phyloP scores from a whole-genome alignment of 345 rosid species.

The Cardamine occulta region DNA sequence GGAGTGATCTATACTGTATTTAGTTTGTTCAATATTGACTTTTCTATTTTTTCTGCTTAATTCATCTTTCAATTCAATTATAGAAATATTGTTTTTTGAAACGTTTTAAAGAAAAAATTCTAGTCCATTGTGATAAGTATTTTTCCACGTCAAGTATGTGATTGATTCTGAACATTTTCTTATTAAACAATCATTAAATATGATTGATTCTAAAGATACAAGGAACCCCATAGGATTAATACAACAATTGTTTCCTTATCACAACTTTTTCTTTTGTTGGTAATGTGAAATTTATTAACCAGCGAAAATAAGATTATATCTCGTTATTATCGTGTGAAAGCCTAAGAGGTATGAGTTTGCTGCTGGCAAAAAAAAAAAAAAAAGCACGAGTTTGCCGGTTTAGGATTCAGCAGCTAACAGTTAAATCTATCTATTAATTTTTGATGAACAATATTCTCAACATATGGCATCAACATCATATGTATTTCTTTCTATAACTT shows the following conservation, averaged over 20 bases:
- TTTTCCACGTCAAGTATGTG: background rate
- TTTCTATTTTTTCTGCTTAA: background rate
- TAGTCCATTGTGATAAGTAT: background rate
- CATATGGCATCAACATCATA: background rate
- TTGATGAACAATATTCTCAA: constrained; percentile 5
- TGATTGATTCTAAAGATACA: background rate
- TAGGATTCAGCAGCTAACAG: background rate
- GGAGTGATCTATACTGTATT: background rate
- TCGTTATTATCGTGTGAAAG: background rate
- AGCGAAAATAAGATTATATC: background rate
- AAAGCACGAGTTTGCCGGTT: background rate
- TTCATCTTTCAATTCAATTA: background rate
- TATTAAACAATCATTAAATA: background rate
- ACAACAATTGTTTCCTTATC: background rate
- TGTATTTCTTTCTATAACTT: background rate
- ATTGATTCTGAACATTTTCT: background rate
- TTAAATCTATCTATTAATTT: background rate
- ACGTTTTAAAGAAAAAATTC: background rate
- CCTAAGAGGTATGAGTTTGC: background rate
- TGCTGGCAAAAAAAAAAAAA: no score
- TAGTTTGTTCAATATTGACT: background rate
- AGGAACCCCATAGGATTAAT: background rate
- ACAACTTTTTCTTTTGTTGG: background rate
- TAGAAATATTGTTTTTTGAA: background rate
- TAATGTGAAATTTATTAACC: background rate